Evolutionary conservation across 371 early-diverging fungal species (phyloP).

Genomic region (Actinomortierella wolfii): DNA sequence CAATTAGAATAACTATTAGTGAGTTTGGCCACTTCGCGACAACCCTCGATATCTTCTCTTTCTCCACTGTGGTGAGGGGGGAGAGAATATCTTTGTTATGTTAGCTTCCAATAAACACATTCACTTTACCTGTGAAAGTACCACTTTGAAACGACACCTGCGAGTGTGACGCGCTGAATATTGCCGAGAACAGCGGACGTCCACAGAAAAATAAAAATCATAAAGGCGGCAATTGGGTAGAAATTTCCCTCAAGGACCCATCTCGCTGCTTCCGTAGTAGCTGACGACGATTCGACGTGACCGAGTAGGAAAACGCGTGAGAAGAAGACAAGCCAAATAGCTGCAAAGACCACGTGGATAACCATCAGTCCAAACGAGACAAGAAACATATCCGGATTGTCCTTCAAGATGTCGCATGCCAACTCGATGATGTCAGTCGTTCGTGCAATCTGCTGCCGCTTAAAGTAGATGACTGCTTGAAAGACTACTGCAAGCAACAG

Average conservation of each 20-base stretch:
- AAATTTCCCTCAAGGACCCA: constrained; percentile 64
- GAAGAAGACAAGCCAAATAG: constrained; percentile 71
- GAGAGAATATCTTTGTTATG: no score
- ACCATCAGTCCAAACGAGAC: constrained; percentile 61
- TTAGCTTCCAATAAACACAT: no score
- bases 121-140: constrained; percentile 70
- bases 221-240: constrained; percentile 56
- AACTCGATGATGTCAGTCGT: constrained; percentile 51
- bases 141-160: constrained; percentile 80
- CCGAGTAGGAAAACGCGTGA: constrained; percentile 71
- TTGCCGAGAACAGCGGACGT: constrained; percentile 70
- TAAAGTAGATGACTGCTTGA: constrained; percentile 31
- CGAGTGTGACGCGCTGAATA: constrained; percentile 69
- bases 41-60: no score
- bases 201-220: constrained; percentile 78
- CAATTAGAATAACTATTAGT: neutral
- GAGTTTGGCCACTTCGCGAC: neutral
- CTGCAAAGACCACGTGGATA: constrained; percentile 62
- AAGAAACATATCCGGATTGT: constrained; percentile 70
- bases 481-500: constrained; percentile 50
- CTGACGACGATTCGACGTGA: constrained; percentile 31
- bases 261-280: constrained; percentile 19
- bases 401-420: constrained; percentile 73
- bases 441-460: constrained; percentile 31
- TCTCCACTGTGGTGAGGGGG: no score